Conservation (phyloP, 2,329 filamentous ascomycete genomes). For the Eurotiales sp. region DNA sequence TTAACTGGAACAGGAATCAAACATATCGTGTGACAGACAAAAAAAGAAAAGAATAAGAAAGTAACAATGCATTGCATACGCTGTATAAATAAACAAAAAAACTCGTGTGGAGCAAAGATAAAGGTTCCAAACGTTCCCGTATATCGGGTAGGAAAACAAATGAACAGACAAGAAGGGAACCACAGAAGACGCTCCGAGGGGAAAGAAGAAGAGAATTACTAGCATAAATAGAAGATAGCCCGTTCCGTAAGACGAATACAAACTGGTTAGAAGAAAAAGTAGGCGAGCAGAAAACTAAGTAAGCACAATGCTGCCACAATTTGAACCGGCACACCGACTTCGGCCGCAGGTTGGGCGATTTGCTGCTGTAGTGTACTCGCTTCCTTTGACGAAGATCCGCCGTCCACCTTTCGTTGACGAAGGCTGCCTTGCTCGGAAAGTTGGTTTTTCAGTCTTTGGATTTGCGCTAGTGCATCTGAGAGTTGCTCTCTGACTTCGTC, state of each 20-base stretch:
- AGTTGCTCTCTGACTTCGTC: slow-evolving; percentile 53
- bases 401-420: slow-evolving; percentile 70
- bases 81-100: background rate
- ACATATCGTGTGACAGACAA: slow-evolving; percentile 5
- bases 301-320: slow-evolving; percentile 80
- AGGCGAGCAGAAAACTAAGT: slow-evolving; percentile 87
- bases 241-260: background rate
- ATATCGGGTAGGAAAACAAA: background rate
- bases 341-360: slow-evolving; percentile 50
- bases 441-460: slow-evolving; percentile 64
- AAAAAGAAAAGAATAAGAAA: slow-evolving; percentile 16
- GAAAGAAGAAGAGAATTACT: slow-evolving; percentile 1
- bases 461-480: slow-evolving; percentile 68
- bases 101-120: background rate
- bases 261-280: slow-evolving; percentile 79
- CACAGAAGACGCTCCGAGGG: slow-evolving; percentile 6
- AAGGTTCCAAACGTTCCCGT: background rate
- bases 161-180: slow-evolving; percentile 1
- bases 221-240: slow-evolving; percentile 5
- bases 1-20: too few species aligned
- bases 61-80: slow-evolving; percentile 4
- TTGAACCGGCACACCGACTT: slow-evolving; percentile 77
- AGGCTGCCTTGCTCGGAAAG: slow-evolving; percentile 60
- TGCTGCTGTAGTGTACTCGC: slow-evolving; percentile 53
- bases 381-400: slow-evolving; percentile 39